These are phyloP conservation scores for Neurospora sp. DNA, from an alignment of 495 filamentous ascomycete genomes.

Conservation along the genomic window DNA sequence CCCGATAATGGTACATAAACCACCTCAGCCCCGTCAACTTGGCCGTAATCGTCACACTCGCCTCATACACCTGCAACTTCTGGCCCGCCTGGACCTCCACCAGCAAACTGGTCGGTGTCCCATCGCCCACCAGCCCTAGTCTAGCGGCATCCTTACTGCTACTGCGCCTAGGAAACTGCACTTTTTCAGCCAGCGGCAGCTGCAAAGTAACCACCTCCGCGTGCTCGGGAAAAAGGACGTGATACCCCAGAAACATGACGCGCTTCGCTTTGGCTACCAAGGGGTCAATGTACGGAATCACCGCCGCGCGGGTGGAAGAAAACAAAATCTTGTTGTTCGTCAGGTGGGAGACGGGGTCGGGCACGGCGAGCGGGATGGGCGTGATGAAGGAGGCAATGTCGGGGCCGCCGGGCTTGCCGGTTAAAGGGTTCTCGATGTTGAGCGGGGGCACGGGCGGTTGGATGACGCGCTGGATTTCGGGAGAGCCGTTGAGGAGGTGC, in stretches of 20 bases:
- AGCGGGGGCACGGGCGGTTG: not conserved
- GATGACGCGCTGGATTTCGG: slow-evolving; percentile 10
- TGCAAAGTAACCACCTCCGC: slow-evolving; percentile 44
- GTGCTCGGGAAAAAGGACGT: slow-evolving; percentile 26
- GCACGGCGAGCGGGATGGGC: slow-evolving; percentile 1
- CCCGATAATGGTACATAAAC: slow-evolving; percentile 73
- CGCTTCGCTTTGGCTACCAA: slow-evolving; percentile 27
- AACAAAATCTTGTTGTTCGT: slow-evolving; percentile 23
- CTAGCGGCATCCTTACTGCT: slow-evolving; percentile 41
- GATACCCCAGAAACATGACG: slow-evolving; percentile 34
- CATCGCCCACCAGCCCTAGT: slow-evolving; percentile 50
- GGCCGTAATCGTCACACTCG: slow-evolving; percentile 56
- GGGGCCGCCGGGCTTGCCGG: not conserved
- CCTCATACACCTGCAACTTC: slow-evolving; percentile 65
- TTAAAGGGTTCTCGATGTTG: slow-evolving; percentile 9
- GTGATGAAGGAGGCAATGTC: not conserved
- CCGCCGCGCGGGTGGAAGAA: slow-evolving; percentile 25
- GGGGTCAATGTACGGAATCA: slow-evolving; percentile 33
- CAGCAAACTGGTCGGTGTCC: slow-evolving; percentile 45
- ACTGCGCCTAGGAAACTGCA: not conserved
- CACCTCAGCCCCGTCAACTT: slow-evolving; percentile 66
- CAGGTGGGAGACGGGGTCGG: slow-evolving; percentile 9
- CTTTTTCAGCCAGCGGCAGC: slow-evolving; percentile 43
- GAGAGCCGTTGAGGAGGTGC: slow-evolving; percentile 38
- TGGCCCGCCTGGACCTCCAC: slow-evolving; percentile 59